Percentiles rank a stretch among this genome's conserved stretches.
phyloP scores from a whole-genome alignment of 2,329 filamentous ascomycete species.

The Fusarium chuoi region DNA sequence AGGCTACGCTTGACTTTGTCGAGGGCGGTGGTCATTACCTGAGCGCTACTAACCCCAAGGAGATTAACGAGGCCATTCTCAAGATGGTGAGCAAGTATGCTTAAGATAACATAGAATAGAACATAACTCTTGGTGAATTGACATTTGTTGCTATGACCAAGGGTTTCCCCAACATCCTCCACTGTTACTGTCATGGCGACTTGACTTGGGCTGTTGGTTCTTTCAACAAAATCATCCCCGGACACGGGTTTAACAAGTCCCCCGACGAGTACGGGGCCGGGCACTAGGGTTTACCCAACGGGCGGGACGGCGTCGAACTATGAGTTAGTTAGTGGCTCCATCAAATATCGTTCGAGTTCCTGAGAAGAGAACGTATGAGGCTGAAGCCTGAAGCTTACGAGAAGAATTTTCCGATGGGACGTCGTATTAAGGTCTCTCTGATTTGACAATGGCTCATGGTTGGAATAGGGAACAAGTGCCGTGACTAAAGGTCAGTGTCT shows the following conservation, averaged over 20 bases:
- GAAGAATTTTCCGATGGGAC: not conserved
- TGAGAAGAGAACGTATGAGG: not conserved
- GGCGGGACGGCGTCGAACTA: not conserved
- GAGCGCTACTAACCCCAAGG: conserved; percentile 59
- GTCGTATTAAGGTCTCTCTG: not conserved
- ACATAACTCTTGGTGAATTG: not conserved
- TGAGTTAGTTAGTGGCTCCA: not conserved
- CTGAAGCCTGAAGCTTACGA: not conserved
- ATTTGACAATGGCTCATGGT: not conserved
- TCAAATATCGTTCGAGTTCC: not conserved
- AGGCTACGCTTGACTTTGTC: conserved; percentile 56
- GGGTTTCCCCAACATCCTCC: not conserved
- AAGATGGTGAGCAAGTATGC: conserved; percentile 53
- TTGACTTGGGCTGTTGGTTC: not conserved
- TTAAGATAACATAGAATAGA: conserved; percentile 39
- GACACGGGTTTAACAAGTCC: not conserved
- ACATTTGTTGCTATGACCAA: not conserved
- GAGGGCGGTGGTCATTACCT: conserved; percentile 61
- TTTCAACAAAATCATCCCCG: not conserved
- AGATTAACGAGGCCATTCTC: conserved; percentile 57
- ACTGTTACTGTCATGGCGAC: not conserved
- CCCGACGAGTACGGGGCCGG: not conserved
- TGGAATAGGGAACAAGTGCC: not conserved
- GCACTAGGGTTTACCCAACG: conserved; percentile 1
- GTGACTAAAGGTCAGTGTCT: not conserved